Evolutionary conservation across 2,329 filamentous ascomycete genomes (phyloP).

Genomic region (Dactylellina parvicollis): DNA sequence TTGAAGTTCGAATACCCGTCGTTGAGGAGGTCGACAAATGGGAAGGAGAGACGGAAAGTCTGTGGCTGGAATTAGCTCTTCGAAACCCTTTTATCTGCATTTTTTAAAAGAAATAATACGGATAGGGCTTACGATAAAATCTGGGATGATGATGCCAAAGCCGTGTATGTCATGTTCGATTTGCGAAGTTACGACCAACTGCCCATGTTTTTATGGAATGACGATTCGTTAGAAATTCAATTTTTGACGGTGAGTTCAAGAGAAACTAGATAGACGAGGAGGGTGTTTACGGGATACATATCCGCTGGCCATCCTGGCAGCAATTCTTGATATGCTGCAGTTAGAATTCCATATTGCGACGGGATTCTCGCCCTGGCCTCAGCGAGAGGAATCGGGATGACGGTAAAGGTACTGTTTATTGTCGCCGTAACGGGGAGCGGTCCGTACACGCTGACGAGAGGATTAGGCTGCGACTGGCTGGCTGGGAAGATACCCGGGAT

Average conservation of each 20-base stretch:
- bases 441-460: slow-evolving; percentile 63
- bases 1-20: slow-evolving; percentile 67
- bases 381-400: slow-evolving; percentile 66
- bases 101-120: slow-evolving; percentile 46
- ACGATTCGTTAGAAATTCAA: neutral
- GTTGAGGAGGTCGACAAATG: slow-evolving; percentile 67
- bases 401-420: slow-evolving; percentile 67
- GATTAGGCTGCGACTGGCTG: slow-evolving; percentile 63
- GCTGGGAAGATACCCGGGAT: neutral
- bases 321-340: slow-evolving; percentile 64
- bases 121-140: slow-evolving; percentile 64
- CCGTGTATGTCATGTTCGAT: slow-evolving; percentile 67
- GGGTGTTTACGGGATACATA: slow-evolving; percentile 69
- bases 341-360: slow-evolving; percentile 65
- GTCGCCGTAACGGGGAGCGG: slow-evolving; percentile 66
- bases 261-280: no score
- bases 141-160: slow-evolving; percentile 62
- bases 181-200: slow-evolving; percentile 63
- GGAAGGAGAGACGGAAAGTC: slow-evolving; percentile 67
- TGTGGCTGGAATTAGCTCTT: slow-evolving; percentile 58
- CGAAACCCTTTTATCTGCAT: neutral
- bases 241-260: neutral
- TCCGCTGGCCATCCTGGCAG: slow-evolving; percentile 66
- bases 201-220: neutral
- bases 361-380: slow-evolving; percentile 66